Conservation (phyloP, 1,284 basidiomycete genomes). For the Salmacisia buchloeana region DNA sequence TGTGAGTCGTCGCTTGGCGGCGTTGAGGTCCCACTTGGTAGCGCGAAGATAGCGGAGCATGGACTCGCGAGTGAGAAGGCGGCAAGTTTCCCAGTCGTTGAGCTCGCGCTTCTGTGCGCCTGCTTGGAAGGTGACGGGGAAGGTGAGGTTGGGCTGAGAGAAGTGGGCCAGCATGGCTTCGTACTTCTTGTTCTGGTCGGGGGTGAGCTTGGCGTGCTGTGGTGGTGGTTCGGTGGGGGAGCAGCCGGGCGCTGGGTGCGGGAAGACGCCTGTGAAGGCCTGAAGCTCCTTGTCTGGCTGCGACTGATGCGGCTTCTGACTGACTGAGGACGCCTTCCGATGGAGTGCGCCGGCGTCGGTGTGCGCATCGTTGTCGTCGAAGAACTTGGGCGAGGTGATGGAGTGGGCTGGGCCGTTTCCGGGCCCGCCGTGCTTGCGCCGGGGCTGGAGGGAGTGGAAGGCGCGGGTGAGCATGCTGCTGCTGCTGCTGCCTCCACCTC, state of each 20-base stretch:
- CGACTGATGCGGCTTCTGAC: not conserved
- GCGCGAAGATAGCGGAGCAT: conserved; percentile 51
- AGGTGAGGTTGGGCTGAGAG: conserved; percentile 20
- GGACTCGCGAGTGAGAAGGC: conserved; percentile 44
- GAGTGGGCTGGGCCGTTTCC: not conserved
- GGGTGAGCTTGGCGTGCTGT: conserved; percentile 24
- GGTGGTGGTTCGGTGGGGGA: conserved; percentile 14
- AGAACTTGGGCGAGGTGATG: conserved; percentile 2
- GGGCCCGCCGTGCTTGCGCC: not conserved
- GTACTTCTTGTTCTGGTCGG: conserved; percentile 31
- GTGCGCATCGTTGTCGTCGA: not conserved
- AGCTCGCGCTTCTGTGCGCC: conserved; percentile 28
- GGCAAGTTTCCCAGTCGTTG: conserved; percentile 46
- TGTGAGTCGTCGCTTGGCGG: conserved; percentile 48
- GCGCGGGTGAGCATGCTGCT: conserved; percentile 2
- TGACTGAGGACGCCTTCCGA: not conserved
- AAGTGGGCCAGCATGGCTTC: conserved; percentile 35
- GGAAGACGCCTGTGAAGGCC: conserved; percentile 30
- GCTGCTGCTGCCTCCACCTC: too few relatives aligned
- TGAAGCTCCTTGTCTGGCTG: not conserved
- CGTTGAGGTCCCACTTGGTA: conserved; percentile 49
- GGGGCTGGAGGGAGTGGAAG: conserved; percentile 5
- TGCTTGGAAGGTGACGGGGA: conserved; percentile 21
- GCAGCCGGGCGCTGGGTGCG: conserved; percentile 28
- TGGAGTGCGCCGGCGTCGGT: not conserved